phyloP scores from a whole-genome alignment of 2,329 filamentous ascomycete species.

The Teratosphaeria destructans region DNA sequence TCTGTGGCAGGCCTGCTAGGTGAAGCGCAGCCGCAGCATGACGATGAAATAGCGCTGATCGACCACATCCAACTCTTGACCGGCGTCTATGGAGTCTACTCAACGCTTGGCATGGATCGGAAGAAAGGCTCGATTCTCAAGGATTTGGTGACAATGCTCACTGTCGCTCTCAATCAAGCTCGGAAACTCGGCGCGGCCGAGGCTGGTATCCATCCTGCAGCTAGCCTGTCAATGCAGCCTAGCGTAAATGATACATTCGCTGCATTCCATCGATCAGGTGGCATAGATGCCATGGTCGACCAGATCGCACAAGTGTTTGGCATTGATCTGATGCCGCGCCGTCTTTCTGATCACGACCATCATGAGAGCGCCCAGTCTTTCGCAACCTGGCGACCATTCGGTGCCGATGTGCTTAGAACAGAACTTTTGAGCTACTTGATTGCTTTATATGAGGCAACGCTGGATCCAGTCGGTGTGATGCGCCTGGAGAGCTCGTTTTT shows the following conservation, averaged over 20 bases:
- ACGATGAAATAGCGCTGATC: conserved; percentile 25
- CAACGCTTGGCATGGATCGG: conserved; percentile 65
- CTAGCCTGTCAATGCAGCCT: conserved; percentile 66
- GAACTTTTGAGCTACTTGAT: conserved; percentile 84
- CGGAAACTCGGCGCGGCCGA: conserved; percentile 91
- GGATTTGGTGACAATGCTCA: conserved; percentile 72
- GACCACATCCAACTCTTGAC: conserved; percentile 59
- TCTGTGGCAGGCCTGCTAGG: conserved; percentile 2
- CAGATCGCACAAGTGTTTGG: conserved; percentile 19
- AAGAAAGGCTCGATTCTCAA: conserved; percentile 87
- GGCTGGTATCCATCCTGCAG: conserved; percentile 87
- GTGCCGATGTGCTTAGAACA: conserved; percentile 69
- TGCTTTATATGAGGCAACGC: conserved; percentile 84
- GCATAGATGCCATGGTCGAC: conserved; percentile 16
- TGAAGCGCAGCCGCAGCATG: conserved; percentile 13
- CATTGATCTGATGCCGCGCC: conserved; percentile 8
- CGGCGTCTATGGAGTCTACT: conserved; percentile 78
- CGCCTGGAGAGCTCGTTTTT: conserved; percentile 77
- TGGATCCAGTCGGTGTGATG: conserved; percentile 83
- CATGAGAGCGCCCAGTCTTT: not conserved
- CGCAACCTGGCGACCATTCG: conserved; percentile 41
- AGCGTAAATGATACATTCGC: conserved; percentile 11
- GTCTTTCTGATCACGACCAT: not conserved
- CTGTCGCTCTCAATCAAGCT: conserved; percentile 78
- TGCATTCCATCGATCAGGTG: conserved; percentile 3